Base-by-base conservation (phyloP, 73 alveolate species). In the Effrenium voratum region DNA sequence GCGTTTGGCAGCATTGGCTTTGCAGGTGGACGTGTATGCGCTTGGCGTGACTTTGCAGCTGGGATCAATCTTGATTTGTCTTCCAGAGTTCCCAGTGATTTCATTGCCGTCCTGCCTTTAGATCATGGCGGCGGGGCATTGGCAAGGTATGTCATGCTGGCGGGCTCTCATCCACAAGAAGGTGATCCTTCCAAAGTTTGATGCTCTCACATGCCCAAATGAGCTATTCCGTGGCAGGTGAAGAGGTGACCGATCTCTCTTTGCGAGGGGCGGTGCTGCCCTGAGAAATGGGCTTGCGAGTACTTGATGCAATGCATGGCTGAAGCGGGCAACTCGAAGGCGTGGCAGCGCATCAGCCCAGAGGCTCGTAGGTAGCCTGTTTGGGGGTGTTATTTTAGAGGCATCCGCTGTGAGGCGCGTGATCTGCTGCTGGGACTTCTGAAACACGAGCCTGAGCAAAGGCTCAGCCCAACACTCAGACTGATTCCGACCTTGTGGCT, bases 391-490 rank as follows among this genome's bases (percentile, higher is more conserved):
- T 45, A 5, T 24, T 77, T 30, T 77, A 34, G 60, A 38, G 30
- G 60, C 41, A 26, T 26, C 60, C 28, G 88, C 59, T 2, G n/a
- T 15, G 60, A 90, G 97, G 97, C 97, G 26, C 43, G n/a, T 3
- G 97, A 90, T 15, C 87, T 90, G 52, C 52, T 90, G 59, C 57
- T 90, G 57, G 97, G 97, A 86, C 47, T 90, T 36, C 59, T 90
- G 81, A 90, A 70, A 32, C 97, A 90, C n/a, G 97, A 90, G n/a
- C 97, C 97, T 10, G 97, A 90, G n/a, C 97, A 90, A 22, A 72
- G 97, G 32, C 97, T 90, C 86, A 90, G 88, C 52, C 34, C 86
- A 10, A 57, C 59, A 8, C n/a, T 38, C 86, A 38, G 68, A 15
- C 36, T 1, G 59, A 19, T n/a, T 32, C 46, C n/a, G n/a, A n/a